phyloP scores from a whole-genome alignment of 108 stramenopile genomes.

The Nannochloropsis salina region DNA sequence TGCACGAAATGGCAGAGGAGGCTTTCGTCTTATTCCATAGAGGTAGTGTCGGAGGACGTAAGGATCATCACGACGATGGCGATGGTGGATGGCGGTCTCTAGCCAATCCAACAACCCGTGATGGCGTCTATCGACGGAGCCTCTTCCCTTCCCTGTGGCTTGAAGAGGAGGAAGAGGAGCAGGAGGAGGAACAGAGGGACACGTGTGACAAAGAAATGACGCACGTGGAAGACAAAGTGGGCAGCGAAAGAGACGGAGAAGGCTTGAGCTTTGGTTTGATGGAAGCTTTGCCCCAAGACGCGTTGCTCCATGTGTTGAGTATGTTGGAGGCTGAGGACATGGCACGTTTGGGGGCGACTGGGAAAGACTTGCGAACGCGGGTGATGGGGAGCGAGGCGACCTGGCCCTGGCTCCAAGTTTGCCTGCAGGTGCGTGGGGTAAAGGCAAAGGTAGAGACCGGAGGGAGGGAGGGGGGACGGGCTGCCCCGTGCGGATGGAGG shows the following conservation, averaged over 20 bases:
- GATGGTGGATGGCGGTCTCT: not conserved
- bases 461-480: not conserved
- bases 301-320: not conserved
- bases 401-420: not conserved
- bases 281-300: not conserved
- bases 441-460: not conserved
- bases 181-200: not conserved
- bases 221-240: not conserved
- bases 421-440: not conserved
- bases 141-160: conserved; percentile 9
- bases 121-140: not conserved
- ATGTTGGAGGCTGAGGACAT: not conserved
- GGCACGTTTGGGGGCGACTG: not conserved
- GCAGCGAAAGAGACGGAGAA: not conserved
- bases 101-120: not conserved
- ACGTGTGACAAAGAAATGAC: not conserved
- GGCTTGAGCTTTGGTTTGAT: not conserved
- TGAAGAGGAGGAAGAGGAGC: not conserved
- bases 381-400: not conserved
- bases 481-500: too few relatives aligned
- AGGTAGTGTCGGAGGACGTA: not conserved
- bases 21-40: not conserved
- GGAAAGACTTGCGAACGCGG: not conserved
- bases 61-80: not conserved
- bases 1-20: not conserved